These are phyloP conservation scores for Bipolaris zeicola DNA, from an alignment of 2,329 filamentous ascomycete species.

Conservation along the genomic window DNA sequence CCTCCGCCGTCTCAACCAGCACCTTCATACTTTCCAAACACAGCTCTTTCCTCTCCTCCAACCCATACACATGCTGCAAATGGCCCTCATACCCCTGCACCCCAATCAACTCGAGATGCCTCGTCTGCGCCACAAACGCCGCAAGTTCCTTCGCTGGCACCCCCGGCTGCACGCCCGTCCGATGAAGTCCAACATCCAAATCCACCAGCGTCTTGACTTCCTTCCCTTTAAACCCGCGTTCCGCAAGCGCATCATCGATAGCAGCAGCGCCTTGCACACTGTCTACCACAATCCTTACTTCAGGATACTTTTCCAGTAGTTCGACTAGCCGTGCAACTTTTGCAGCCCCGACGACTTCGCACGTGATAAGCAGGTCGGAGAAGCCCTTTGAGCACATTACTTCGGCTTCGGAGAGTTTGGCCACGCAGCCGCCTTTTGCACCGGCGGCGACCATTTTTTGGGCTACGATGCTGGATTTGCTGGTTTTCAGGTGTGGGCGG, in stretches of 20 bases:
- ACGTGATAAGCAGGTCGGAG: slow-evolving; percentile 58
- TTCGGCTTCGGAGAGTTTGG: slow-evolving; percentile 56
- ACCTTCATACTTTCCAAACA: slow-evolving; percentile 56
- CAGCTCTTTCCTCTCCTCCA: slow-evolving; percentile 49
- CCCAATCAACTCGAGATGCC: slow-evolving; percentile 54
- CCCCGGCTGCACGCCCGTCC: slow-evolving; percentile 55
- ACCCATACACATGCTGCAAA: slow-evolving; percentile 57
- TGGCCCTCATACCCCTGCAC: slow-evolving; percentile 62
- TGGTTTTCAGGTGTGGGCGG: slow-evolving; percentile 61
- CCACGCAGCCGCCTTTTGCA: slow-evolving; percentile 59
- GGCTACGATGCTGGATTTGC: slow-evolving; percentile 56
- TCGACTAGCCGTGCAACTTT: slow-evolving; percentile 56
- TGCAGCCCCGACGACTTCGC: slow-evolving; percentile 55
- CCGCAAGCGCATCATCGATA: slow-evolving; percentile 52
- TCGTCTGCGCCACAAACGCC: slow-evolving; percentile 44
- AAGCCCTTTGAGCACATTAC: slow-evolving; percentile 52
- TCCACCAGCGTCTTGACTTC: slow-evolving; percentile 54
- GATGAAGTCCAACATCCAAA: slow-evolving; percentile 58
- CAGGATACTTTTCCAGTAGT: slow-evolving; percentile 48
- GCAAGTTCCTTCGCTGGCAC: slow-evolving; percentile 52
- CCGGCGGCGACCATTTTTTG: slow-evolving; percentile 53
- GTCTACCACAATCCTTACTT: slow-evolving; percentile 57
- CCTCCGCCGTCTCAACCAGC: slow-evolving; percentile 52
- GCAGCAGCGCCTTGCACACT: slow-evolving; percentile 53
- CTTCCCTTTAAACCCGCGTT: slow-evolving; percentile 45